Evolutionary conservation across 2,329 filamentous ascomycete species (phyloP), one percentile per base, ranked within the genome.

Genomic region (Nannizziopsis arthrosporioides): DNA sequence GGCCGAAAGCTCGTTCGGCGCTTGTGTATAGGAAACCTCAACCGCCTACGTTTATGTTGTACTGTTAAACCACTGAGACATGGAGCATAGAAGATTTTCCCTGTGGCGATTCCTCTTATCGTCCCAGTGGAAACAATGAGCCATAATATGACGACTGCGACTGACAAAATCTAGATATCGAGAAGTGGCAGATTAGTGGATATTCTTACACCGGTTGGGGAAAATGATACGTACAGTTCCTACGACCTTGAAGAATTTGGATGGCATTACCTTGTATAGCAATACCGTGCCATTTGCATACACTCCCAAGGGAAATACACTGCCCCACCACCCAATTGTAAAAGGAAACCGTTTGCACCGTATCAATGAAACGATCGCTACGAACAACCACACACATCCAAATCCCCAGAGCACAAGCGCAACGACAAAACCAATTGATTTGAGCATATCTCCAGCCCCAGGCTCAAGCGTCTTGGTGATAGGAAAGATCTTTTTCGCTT

Each of bases 321-420:
- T 79, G 2, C 73, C 74, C 76, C 75, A 80, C 76, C 76, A 78
- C 11, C 76, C 77, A 63, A 80, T 76, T 56, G 80, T 80, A 60
- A 81, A 80, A 0, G 75, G 74, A 52, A 80, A 76, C 11, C 46
- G 59, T 47, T 60, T 61, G 5, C 55, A 59, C 3, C 57, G 53
- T 1, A 56, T 57, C 38, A 69, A 65, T 1, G 63, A 64, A 0
- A 60, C 62, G 1, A 62, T 54, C 2, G 65, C 67, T 41, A 67
- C 65, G 42, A 67, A 65, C 4, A 69, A 56, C 66, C 67, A 68
- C 1, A 64, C 59, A 4, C 68, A 51, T 0, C 62, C 66, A 47
- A 68, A 68, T 0, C 61, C 56, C 66, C 66, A 69, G 12, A 69
- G 53, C 8, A 67, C 61, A 7, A 69, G 53, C 1, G 59, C 64